Conservation (phyloP, 768 basidiomycete species). For the Pleurotus cornucopiae region DNA sequence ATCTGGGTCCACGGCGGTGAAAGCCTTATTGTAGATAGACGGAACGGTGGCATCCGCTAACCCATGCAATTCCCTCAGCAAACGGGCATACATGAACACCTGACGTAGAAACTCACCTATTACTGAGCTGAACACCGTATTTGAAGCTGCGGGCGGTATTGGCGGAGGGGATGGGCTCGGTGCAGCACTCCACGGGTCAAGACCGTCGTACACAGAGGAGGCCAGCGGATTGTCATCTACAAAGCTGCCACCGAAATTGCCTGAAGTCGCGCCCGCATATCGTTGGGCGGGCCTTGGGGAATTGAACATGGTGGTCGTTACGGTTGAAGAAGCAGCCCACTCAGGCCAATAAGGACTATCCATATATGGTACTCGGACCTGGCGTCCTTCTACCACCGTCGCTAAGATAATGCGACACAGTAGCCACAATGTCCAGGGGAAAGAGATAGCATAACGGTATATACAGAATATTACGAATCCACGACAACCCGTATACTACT, state of each 20-base stretch:
- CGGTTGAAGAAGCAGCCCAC: neutral
- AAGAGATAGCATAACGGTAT: conserved; percentile 7
- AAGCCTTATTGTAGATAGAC: conserved; percentile 69
- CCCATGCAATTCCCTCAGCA: neutral
- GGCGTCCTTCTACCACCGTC: neutral
- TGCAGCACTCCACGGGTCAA: conserved; percentile 76
- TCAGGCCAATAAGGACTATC: neutral
- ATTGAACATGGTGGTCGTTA: conserved; percentile 66
- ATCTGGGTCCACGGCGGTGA: conserved; percentile 65
- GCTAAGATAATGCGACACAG: neutral
- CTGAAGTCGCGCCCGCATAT: conserved; percentile 52
- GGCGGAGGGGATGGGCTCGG: conserved; percentile 71
- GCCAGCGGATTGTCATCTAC: conserved; percentile 75
- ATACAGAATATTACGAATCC: neutral
- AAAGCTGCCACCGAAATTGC: conserved; percentile 66
- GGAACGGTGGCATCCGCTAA: conserved; percentile 81
- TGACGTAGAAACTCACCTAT: conserved; percentile 44
- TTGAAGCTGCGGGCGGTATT: conserved; percentile 41
- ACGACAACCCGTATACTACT: neutral
- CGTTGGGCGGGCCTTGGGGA: conserved; percentile 71
- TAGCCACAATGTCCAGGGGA: neutral
- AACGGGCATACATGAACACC: neutral
- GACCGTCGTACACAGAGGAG: conserved; percentile 70
- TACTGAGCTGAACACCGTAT: conserved; percentile 56
- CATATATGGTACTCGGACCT: conserved; percentile 3